Conservation (phyloP, 768 basidiomycete genomes). For the Lentinula guzmanii region DNA sequence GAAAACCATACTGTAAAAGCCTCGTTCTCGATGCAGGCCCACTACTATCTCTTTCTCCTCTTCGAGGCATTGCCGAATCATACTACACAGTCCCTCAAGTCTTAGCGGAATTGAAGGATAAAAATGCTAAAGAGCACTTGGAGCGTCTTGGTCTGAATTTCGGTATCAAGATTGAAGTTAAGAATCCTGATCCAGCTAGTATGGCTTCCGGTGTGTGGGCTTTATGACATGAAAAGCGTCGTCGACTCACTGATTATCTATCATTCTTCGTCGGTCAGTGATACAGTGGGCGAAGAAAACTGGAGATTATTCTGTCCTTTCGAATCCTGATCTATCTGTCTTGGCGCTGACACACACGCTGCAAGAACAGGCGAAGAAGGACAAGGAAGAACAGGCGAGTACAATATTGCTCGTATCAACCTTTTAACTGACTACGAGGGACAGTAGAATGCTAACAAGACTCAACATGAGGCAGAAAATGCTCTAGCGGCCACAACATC, state of each 20-base stretch:
- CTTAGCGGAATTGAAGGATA: constrained; percentile 84
- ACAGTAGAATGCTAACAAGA: constrained; percentile 22
- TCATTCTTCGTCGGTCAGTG: constrained; percentile 40
- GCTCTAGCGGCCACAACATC: neutral
- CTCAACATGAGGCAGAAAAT: neutral
- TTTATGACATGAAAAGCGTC: neutral
- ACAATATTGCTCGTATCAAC: neutral
- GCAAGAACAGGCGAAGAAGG: constrained; percentile 46
- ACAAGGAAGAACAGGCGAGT: constrained; percentile 26
- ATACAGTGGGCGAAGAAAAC: constrained; percentile 92
- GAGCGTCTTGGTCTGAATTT: constrained; percentile 69
- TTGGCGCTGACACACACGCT: constrained; percentile 83
- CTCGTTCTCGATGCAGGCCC: constrained; percentile 94
- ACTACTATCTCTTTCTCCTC: constrained; percentile 79
- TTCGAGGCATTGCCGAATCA: constrained; percentile 81
- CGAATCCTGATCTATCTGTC: constrained; percentile 85
- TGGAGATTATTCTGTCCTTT: constrained; percentile 91
- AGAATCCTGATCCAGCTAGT: constrained; percentile 63
- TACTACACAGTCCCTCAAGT: constrained; percentile 91
- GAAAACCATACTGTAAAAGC: constrained; percentile 53
- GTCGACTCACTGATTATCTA: neutral
- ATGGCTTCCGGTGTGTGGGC: constrained; percentile 50
- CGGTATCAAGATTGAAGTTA: constrained; percentile 69
- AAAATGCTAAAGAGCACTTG: constrained; percentile 81
- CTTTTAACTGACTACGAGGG: constrained; percentile 12